Percentiles rank a stretch among this genome's conserved stretches.
Evolutionary conservation across 148 eudicot genomes (phyloP).

Genomic region (Hydrangea macrophylla): DNA sequence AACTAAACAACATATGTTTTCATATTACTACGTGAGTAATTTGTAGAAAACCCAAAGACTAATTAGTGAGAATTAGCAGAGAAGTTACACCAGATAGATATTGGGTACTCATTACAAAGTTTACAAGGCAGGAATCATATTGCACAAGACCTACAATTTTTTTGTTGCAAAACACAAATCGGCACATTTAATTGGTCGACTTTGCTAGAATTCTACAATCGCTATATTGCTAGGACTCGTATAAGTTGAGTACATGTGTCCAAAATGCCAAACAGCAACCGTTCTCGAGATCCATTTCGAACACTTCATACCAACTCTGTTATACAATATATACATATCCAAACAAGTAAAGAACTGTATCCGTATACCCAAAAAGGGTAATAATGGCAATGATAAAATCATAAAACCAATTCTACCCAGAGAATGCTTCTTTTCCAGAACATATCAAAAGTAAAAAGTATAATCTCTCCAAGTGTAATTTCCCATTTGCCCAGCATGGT

Average conservation of each 20-base stretch:
- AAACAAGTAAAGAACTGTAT: neutral
- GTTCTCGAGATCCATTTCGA: neutral
- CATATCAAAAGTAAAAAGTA: neutral
- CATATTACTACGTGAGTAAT: neutral
- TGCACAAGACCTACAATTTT: neutral
- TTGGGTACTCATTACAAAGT: neutral
- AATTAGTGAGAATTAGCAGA: neutral
- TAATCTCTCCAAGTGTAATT: neutral
- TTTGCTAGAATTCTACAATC: too few relatives aligned
- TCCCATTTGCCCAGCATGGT: neutral
- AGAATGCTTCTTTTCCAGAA: neutral
- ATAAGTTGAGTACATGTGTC: neutral
- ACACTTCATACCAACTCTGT: neutral
- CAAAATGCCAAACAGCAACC: neutral
- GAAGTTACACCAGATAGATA: constrained; percentile 1
- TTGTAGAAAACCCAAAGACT: neutral
- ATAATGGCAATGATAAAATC: too few relatives aligned
- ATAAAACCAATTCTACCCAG: neutral
- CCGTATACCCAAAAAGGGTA: too few relatives aligned
- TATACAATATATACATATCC: neutral
- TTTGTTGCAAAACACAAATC: neutral
- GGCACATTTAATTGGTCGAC: too few relatives aligned
- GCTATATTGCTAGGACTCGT: neutral
- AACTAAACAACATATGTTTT: neutral
- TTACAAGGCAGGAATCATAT: neutral